These are phyloP conservation scores for Lavandula angustifolia DNA, from an alignment of 257 asterid genomes.

Conservation along the genomic window DNA sequence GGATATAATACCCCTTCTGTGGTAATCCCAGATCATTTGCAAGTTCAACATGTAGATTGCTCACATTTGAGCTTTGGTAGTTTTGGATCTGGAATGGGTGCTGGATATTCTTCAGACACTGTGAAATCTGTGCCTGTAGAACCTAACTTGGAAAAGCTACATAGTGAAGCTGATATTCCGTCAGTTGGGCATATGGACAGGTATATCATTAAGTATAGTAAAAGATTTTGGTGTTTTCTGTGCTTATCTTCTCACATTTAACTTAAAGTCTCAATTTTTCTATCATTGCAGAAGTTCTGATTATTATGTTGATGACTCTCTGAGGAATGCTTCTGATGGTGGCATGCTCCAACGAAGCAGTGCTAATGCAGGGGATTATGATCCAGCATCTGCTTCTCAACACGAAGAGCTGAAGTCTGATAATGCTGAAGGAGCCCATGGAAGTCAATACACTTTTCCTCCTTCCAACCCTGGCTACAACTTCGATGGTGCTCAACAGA, in stretches of 20 bases:
- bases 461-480: constrained; percentile 59
- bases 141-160: constrained; percentile 56
- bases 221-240: constrained; percentile 1
- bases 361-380: constrained; percentile 53
- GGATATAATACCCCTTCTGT: constrained; percentile 65
- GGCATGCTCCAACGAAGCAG: constrained; percentile 65
- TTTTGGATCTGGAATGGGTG: constrained; percentile 60
- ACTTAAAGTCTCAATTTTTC: constrained; percentile 19
- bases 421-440: constrained; percentile 61
- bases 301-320: constrained; percentile 71
- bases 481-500: constrained; percentile 54
- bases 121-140: constrained; percentile 54
- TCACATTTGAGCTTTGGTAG: constrained; percentile 97
- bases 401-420: constrained; percentile 71
- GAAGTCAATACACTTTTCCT: constrained; percentile 65
- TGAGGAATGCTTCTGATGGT: constrained; percentile 66
- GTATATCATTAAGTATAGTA: constrained; percentile 45
- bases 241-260: constrained; percentile 2
- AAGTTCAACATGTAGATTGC: constrained; percentile 75
- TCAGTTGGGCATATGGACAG: constrained; percentile 52
- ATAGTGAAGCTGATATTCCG: constrained; percentile 50
- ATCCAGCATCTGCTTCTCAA: constrained; percentile 62
- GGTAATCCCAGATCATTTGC: constrained; percentile 86
- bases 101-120: constrained; percentile 52
- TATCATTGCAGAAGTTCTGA: constrained; percentile 65